These are phyloP conservation scores for Blumeriella jaapii DNA, from an alignment of 2,329 filamentous ascomycete genomes.

Conservation along the genomic window DNA sequence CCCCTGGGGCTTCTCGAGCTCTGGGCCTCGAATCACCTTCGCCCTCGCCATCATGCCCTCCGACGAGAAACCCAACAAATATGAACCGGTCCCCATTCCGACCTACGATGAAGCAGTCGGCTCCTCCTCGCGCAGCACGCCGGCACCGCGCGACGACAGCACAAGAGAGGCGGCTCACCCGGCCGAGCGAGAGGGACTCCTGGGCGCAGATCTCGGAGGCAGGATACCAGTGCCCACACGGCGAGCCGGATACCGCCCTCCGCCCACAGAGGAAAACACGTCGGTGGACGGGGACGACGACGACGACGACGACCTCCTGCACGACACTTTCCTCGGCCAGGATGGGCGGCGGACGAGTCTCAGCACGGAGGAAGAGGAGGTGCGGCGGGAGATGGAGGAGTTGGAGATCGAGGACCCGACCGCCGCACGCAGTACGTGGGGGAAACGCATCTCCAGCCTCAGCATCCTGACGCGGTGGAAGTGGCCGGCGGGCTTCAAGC, in stretches of 20 bases:
- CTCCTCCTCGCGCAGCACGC: constrained; percentile 47
- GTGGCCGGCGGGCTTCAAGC: constrained; percentile 16
- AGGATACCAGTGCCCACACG: constrained; percentile 31
- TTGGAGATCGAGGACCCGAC: constrained; percentile 70
- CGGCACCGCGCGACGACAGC: constrained; percentile 47
- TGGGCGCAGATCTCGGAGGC: constrained; percentile 38
- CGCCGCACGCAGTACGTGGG: constrained; percentile 29
- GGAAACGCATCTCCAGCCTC: constrained; percentile 28
- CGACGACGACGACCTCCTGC: constrained; percentile 32
- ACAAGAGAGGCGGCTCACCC: constrained; percentile 52
- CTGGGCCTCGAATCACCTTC: too few relatives aligned
- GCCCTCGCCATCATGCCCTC: constrained; percentile 24
- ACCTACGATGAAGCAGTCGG: constrained; percentile 73
- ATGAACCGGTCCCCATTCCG: constrained; percentile 61
- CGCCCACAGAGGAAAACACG: constrained; percentile 73
- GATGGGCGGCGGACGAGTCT: constrained; percentile 37
- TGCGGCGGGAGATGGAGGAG: constrained; percentile 77
- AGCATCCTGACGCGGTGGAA: constrained; percentile 26
- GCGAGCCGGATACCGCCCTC: constrained; percentile 57
- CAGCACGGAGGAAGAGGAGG: constrained; percentile 41
- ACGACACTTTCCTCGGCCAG: constrained; percentile 38
- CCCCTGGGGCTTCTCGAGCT: too few relatives aligned
- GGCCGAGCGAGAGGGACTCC: constrained; percentile 66
- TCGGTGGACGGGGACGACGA: constrained; percentile 18
- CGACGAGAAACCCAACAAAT: constrained; percentile 43